phyloP scores from a whole-genome alignment of 2,329 filamentous ascomycete species.

The Talaromyces sp. region DNA sequence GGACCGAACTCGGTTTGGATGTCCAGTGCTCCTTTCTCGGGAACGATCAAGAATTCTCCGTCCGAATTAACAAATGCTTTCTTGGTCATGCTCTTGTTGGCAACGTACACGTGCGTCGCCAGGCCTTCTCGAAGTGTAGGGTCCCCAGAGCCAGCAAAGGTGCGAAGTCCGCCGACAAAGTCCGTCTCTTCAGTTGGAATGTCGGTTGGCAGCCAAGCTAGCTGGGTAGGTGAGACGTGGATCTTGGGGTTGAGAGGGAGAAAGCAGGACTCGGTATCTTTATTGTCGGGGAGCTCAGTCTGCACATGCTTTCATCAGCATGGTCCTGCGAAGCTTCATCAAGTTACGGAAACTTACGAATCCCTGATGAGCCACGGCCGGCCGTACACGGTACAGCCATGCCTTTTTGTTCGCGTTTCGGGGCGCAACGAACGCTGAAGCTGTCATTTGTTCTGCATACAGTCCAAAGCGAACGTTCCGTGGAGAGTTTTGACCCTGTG shows the following conservation, averaged over 20 bases:
- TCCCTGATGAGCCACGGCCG: constrained; percentile 51
- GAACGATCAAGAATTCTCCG: constrained; percentile 61
- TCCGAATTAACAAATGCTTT: constrained; percentile 58
- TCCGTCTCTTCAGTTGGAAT: constrained; percentile 49
- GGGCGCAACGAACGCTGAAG: constrained; percentile 55
- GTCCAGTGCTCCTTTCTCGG: constrained; percentile 59
- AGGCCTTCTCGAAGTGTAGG: constrained; percentile 53
- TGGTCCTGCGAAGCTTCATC: neutral
- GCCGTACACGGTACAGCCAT: constrained; percentile 55
- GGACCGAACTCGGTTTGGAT: constrained; percentile 64
- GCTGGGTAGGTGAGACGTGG: constrained; percentile 51
- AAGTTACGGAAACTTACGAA: constrained; percentile 31
- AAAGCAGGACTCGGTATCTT: constrained; percentile 28
- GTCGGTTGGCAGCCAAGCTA: constrained; percentile 55
- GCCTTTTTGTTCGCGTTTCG: constrained; percentile 53
- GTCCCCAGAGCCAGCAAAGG: constrained; percentile 53
- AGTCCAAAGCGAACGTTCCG: constrained; percentile 32
- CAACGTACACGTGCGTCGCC: constrained; percentile 52
- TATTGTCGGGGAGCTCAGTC: constrained; percentile 42
- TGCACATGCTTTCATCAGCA: constrained; percentile 20
- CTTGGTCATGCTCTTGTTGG: constrained; percentile 52
- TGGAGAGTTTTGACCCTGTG: constrained; percentile 33
- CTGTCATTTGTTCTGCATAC: constrained; percentile 46
- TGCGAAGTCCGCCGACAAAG: constrained; percentile 51
- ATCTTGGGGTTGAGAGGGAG: constrained; percentile 46